Percentiles rank a stretch among this genome's conserved stretches.
Conservation (phyloP, 371 early-diverging fungal species). For the Mortierella sp. region DNA sequence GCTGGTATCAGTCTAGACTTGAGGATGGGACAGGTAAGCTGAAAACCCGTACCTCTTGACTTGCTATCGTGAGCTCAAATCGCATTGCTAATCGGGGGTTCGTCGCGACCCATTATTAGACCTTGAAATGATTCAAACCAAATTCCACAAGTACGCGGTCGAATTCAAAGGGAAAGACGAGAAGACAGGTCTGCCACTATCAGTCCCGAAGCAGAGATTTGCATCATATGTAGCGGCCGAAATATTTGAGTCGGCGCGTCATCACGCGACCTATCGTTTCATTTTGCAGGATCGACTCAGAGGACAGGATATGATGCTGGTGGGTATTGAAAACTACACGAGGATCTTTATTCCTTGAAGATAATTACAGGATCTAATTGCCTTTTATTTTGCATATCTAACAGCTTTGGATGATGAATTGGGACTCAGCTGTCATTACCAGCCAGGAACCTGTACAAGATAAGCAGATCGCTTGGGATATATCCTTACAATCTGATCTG, state of each 20-base stretch:
- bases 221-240: constrained; percentile 44
- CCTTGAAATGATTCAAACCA: constrained; percentile 51
- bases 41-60: background rate
- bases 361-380: background rate
- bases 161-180: constrained; percentile 17
- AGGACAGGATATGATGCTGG: constrained; percentile 46
- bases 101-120: constrained; percentile 11
- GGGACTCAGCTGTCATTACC: constrained; percentile 46
- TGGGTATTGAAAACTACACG: constrained; percentile 1
- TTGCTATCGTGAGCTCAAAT: background rate
- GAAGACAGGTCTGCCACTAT: background rate
- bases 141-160: constrained; percentile 46
- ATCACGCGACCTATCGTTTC: constrained; percentile 55
- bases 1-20: constrained; percentile 49
- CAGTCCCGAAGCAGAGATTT: constrained; percentile 37
- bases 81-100: background rate
- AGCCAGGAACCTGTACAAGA: constrained; percentile 35
- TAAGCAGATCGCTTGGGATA: constrained; percentile 27
- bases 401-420: constrained; percentile 56
- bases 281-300: constrained; percentile 53
- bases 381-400: background rate
- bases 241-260: constrained; percentile 50
- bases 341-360: background rate
- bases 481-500: constrained; percentile 23
- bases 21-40: constrained; percentile 42